Percentiles rank a stretch among this genome's conserved stretches.
Evolutionary conservation across 148 eudicot genomes (phyloP).

Genomic region (Amaranthus palmeri): DNA sequence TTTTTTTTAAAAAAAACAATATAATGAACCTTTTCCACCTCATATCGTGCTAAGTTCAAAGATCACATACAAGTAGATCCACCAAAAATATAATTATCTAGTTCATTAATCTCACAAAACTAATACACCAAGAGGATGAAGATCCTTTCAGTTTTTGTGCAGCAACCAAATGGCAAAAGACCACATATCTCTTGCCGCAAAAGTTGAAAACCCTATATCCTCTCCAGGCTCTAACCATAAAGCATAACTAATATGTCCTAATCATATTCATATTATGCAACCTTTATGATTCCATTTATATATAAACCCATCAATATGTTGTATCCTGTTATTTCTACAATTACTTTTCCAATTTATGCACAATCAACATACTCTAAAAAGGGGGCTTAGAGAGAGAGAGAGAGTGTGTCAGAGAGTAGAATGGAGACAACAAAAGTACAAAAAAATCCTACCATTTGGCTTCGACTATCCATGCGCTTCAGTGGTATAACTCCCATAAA

Average conservation of each 20-base stretch:
- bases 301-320: not conserved
- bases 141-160: too few relatives aligned
- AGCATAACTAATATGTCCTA: not conserved
- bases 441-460: slow-evolving; percentile 59
- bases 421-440: slow-evolving; percentile 1
- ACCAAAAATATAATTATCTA: too few relatives aligned
- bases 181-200: too few relatives aligned
- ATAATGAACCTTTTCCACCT: too few relatives aligned
- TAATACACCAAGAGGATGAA: too few relatives aligned
- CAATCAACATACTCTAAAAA: not conserved
- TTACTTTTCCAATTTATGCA: not conserved
- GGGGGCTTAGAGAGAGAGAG: not conserved
- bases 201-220: not conserved
- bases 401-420: not conserved
- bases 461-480: slow-evolving; percentile 87
- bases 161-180: too few relatives aligned
- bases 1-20: too few relatives aligned
- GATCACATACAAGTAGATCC: too few relatives aligned
- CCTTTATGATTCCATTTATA: not conserved
- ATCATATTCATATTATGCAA: not conserved
- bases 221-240: not conserved
- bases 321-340: not conserved
- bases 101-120: too few relatives aligned
- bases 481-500: slow-evolving; percentile 82
- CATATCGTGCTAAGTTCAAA: too few relatives aligned